Evolutionary conservation across 176 grass and related monocot genomes (phyloP), one percentile per base, ranked within the genome.

Genomic region (Hsuehochloa calcarea): DNA sequence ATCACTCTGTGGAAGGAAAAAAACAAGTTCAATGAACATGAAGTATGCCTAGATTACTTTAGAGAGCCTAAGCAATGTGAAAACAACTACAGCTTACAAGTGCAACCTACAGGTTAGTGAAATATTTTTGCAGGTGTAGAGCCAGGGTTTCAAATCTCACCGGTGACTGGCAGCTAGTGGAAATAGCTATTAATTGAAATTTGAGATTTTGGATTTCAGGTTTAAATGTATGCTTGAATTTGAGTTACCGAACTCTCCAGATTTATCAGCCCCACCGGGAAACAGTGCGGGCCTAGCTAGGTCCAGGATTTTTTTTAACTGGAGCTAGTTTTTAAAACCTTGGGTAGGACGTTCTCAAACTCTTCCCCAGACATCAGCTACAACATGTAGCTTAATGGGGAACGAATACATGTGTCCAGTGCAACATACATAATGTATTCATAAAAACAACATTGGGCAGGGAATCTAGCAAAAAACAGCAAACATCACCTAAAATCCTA

Each of bases 1-100:
- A 79, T 92, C 93, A 40, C 50, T 85, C 93, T 96, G 84, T 46
- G 69, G 45, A 56, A 82, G 11, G 49, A 39, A 0, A 19, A 49
- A 75, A 16, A 56, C 9, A 89, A 61, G n/a, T 72, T 79, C 40
- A 66, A 79, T 82, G 37, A 64, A 27, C 78, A 84, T 62, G 10
- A 84, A 75, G 73, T 52, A 84, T 79, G 37, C n/a, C 25, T 62
- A 70, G 15, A 79, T 13, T 58, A 77, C 37, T 45, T 56, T 31
- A 60, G 51, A 74, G 37, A 85, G 52, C 59, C 19, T 12, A 49
- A 82, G 35, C 17, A 68, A 49, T 68, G 22, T 82, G 31, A 68
- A 84, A 75, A n/a, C 39, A 77, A 47, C 35, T 54, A 74, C 14
- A 66, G 40, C 62, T 64, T 74, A 55, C 52, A 63, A 19, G 40